These are phyloP conservation scores for Zoysia japonica DNA, from an alignment of 176 grass and related monocot species.

Conservation along the genomic window DNA sequence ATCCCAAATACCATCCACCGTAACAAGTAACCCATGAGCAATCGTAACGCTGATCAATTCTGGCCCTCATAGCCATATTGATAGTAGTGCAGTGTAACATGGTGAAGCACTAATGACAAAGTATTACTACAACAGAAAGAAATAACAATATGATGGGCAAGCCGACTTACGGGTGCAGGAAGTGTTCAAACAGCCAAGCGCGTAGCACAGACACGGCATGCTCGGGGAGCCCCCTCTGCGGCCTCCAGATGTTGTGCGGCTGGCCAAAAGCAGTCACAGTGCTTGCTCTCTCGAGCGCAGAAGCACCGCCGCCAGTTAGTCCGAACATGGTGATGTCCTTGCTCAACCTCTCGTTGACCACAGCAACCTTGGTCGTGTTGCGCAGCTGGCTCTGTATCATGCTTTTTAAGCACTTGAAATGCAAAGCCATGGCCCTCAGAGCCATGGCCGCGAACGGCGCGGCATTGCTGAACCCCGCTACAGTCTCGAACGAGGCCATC, in stretches of 20 bases:
- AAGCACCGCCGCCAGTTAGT: constrained; percentile 35
- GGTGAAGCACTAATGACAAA: neutral
- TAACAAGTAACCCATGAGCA: neutral
- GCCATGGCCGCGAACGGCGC: constrained; percentile 67
- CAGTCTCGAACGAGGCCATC: constrained; percentile 79
- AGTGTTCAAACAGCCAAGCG: constrained; percentile 94
- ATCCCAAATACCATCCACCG: neutral
- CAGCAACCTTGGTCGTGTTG: constrained; percentile 46
- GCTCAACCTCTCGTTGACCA: constrained; percentile 46
- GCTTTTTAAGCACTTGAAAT: constrained; percentile 74
- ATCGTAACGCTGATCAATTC: neutral
- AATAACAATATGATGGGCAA: neutral
- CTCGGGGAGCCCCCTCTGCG: constrained; percentile 92
- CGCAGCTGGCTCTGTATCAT: constrained; percentile 80
- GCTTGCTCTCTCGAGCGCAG: constrained; percentile 43
- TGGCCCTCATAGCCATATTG: neutral
- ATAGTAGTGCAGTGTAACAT: neutral
- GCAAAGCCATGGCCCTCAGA: constrained; percentile 69
- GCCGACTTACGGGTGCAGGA: constrained; percentile 87
- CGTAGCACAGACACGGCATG: constrained; percentile 84
- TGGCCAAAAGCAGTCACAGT: constrained; percentile 58
- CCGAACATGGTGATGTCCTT: constrained; percentile 66
- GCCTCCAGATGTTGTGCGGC: constrained; percentile 83
- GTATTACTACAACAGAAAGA: neutral
- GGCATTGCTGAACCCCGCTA: constrained; percentile 68